Evolutionary conservation across 169 alveolate genomes (phyloP).

Genomic region (Plasmodium malariae): DNA sequence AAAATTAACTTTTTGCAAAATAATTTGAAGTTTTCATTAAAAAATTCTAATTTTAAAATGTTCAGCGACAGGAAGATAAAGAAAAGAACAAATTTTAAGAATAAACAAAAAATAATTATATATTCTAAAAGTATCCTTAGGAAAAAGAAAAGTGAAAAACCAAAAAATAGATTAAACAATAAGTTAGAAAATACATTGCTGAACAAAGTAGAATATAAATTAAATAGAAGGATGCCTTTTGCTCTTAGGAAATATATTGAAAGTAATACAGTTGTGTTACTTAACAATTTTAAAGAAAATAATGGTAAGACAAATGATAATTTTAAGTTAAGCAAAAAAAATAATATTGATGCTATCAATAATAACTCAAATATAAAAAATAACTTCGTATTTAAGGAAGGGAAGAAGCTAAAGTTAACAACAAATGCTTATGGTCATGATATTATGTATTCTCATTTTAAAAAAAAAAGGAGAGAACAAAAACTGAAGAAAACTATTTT

Average conservation of each 20-base stretch:
- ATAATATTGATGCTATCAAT: not conserved
- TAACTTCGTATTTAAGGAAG: constrained; percentile 16
- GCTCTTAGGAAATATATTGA: not conserved
- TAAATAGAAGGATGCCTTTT: not conserved
- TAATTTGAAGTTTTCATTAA: constrained; percentile 4
- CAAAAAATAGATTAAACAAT: constrained; percentile 7
- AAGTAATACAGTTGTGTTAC: not conserved
- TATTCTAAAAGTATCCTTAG: constrained; percentile 27
- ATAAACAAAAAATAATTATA: constrained; percentile 19
- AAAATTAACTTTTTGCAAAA: not conserved
- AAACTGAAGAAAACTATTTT: constrained; percentile 17
- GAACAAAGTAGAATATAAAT: not conserved
- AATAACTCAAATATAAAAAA: constrained; percentile 13
- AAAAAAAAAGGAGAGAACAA: constrained; percentile 14
- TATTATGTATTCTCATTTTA: not conserved
- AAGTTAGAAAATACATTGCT: not conserved
- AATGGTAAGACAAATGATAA: not conserved
- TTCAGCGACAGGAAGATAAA: constrained; percentile 29
- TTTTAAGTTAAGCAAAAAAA: not conserved
- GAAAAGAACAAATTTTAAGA: constrained; percentile 17
- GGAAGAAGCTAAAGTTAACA: constrained; percentile 1
- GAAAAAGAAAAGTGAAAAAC: constrained; percentile 16
- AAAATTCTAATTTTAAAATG: constrained; percentile 26
- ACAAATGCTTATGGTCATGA: not conserved
- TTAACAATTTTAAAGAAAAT: not conserved